Evolutionary conservation across 768 basidiomycete genomes (phyloP), one percentile per base, ranked within the genome.

Genomic region (Mycena polygramma): DNA sequence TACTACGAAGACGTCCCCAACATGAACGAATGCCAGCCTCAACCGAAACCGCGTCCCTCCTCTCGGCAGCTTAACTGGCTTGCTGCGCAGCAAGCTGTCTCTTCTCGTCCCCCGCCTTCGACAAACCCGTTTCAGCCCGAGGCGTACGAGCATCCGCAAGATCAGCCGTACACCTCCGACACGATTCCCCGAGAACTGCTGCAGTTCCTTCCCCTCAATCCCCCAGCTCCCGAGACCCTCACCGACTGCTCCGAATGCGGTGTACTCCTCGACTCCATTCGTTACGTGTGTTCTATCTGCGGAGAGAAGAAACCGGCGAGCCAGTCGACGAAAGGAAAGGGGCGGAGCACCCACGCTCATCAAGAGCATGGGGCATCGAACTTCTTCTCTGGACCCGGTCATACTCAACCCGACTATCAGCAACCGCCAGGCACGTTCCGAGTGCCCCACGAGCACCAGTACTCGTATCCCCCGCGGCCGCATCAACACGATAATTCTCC

Each of bases 261-360:
- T 17, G 79, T 85, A 0, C 75, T 90, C 8, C 83, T 98, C 22
- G 92, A 95, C 60, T 87, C 89, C n/a, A 90, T 97, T 78, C 91
- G 94, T 54, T 98, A 98, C 78, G 91, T 97, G 17, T 98, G 97
- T 76, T 87, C 91, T 6, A 92, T 91, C 26, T 97, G 96, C 75
- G 95, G 95, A 11, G 93, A 94, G 80, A 94, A 91, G 78, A 80
- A 85, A 55, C 88, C 92, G 8, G 75, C 78, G 7, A 60, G 78
- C 58, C 70, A 67, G 26, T 76, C 59, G 68, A 75, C 78, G 52
- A 89, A 90, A 71, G 88, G 88, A 39, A 92, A 89, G 79, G 85
- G 83, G 57, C 85, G 83, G 63, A 84, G 78, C 62, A 76, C 75
- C 60, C 67, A 72, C 53, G 69, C 68, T 37, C 73, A 76, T 20